Conservation (phyloP, 2,329 filamentous ascomycete genomes). For the Orbilia javanica region DNA sequence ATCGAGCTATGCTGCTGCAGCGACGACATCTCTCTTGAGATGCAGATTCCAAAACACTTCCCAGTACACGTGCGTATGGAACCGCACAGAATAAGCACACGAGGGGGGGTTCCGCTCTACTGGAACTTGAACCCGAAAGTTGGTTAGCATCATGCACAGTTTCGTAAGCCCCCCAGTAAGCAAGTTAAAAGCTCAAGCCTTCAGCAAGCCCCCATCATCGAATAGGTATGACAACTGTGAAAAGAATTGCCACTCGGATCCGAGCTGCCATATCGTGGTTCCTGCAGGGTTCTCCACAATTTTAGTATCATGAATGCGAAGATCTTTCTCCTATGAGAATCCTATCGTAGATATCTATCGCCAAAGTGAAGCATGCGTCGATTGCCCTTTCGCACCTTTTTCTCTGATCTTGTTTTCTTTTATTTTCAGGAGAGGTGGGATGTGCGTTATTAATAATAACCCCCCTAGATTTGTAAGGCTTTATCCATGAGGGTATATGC, state of each 20-base stretch:
- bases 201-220: constrained; percentile 4
- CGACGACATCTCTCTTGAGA: constrained; percentile 15
- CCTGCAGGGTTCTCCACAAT: constrained; percentile 36
- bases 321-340: constrained; percentile 15
- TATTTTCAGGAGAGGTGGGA: constrained; percentile 13
- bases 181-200: constrained; percentile 25
- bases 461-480: background rate
- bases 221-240: constrained; percentile 26
- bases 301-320: constrained; percentile 5
- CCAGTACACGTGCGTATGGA: constrained; percentile 44
- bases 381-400: background rate
- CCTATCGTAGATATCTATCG: constrained; percentile 5
- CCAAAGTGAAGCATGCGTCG: background rate
- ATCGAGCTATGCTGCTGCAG: background rate
- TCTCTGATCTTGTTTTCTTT: too few species aligned
- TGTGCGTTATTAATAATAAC: constrained; percentile 36
- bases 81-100: constrained; percentile 18
- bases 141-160: constrained; percentile 46
- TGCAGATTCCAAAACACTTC: constrained; percentile 50
- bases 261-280: constrained; percentile 19
- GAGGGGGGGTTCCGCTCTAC: constrained; percentile 39
- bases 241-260: constrained; percentile 33
- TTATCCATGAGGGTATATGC: constrained; percentile 15
- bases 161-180: constrained; percentile 20
- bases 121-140: constrained; percentile 42